Evolutionary conservation across 495 filamentous ascomycete genomes (phyloP).

Genomic region (Aspergillus homomorphus): DNA sequence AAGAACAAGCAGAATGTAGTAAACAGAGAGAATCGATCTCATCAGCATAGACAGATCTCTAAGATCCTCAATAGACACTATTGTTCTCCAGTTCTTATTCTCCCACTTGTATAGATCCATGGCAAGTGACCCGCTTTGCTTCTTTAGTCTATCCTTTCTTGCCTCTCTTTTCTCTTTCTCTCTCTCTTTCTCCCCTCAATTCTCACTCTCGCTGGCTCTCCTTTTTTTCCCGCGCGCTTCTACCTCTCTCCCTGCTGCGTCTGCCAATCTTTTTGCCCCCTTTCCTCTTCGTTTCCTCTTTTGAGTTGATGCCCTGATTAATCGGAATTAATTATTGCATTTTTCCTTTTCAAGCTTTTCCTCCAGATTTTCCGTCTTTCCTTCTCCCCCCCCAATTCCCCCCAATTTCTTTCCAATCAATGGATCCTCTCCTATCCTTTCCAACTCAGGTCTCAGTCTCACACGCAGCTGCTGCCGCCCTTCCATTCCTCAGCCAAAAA

Average conservation of each 20-base stretch:
- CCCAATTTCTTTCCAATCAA: not conserved
- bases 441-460: not conserved
- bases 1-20: not conserved
- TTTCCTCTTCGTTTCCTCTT: not conserved
- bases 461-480: slow-evolving; percentile 1
- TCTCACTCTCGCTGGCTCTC: no score
- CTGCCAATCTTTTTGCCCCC: not conserved
- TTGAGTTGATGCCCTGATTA: not conserved
- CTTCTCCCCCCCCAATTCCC: no score
- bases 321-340: not conserved
- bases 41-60: no score
- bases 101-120: not conserved
- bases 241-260: not conserved
- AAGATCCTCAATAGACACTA: not conserved
- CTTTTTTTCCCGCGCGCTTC: slow-evolving; percentile 4
- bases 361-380: not conserved
- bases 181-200: slow-evolving; percentile 1
- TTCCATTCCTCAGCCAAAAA: slow-evolving; percentile 1
- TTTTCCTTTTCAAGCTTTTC: not conserved
- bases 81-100: not conserved
- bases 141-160: no score
- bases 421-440: not conserved
- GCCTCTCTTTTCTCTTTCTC: slow-evolving; percentile 5
- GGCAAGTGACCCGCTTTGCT: no score
- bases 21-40: not conserved